Conservation (phyloP, 1,284 basidiomycete species). For the Cutaneotrichosporon dermatis region DNA sequence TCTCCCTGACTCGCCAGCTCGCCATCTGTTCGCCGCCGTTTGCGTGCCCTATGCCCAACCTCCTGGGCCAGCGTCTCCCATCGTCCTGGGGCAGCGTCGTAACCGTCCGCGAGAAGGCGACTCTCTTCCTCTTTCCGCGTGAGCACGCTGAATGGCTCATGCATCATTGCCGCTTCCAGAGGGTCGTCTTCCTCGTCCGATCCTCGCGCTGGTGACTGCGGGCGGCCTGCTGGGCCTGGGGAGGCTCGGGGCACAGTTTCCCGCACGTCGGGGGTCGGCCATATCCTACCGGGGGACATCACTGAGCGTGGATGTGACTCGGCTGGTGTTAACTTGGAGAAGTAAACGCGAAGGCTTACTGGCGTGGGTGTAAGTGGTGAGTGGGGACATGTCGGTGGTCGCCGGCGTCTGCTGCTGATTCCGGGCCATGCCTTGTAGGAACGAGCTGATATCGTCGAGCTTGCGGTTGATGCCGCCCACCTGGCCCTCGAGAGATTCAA, state of each 20-base stretch:
- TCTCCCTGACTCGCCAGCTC: neutral
- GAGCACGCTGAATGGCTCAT: slow-evolving; percentile 13
- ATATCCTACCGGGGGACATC: neutral
- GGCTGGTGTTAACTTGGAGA: neutral
- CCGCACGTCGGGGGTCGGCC: neutral
- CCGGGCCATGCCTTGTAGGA: neutral
- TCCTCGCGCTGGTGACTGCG: neutral
- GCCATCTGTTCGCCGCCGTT: neutral
- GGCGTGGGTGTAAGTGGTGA: neutral
- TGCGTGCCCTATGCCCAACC: neutral
- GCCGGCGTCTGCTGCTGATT: neutral
- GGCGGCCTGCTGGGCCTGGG: neutral
- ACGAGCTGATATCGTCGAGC: slow-evolving; percentile 7
- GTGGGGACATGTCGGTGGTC: neutral
- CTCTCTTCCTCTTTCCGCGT: slow-evolving; percentile 19
- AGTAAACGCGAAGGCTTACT: neutral
- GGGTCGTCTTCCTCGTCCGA: slow-evolving; percentile 10
- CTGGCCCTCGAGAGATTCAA: slow-evolving; percentile 12
- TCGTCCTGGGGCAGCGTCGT: neutral
- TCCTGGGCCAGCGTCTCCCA: neutral
- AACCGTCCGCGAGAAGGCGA: slow-evolving; percentile 12
- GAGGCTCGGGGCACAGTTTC: neutral
- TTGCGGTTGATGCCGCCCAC: slow-evolving; percentile 9
- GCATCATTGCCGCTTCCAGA: neutral
- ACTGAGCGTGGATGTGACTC: too few species aligned